phyloP scores from a whole-genome alignment of 148 eudicot species.

The Rhododendron simsii region DNA sequence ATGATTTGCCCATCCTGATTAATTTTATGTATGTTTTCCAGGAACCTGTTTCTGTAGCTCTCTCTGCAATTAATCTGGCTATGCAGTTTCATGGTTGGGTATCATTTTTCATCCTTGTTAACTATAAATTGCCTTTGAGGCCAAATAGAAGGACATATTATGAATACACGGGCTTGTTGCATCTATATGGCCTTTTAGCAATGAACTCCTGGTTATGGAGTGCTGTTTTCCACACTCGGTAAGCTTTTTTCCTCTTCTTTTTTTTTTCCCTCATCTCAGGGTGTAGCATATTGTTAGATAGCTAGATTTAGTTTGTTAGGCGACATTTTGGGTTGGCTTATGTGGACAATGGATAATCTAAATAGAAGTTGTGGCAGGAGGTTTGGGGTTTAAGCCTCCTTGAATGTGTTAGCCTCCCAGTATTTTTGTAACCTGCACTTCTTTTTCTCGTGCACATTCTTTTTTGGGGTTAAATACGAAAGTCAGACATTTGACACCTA shows the following conservation, averaged over 20 bases:
- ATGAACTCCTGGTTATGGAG: conserved; percentile 94
- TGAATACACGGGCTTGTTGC: conserved; percentile 82
- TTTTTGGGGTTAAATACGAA: not conserved
- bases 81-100: conserved; percentile 97
- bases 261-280: not conserved
- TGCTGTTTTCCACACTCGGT: conserved; percentile 88
- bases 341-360: not conserved
- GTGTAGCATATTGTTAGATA: not conserved
- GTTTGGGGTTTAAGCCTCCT: not conserved
- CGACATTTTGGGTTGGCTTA: not conserved
- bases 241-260: conserved; percentile 18
- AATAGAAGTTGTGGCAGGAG: not conserved
- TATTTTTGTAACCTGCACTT: not conserved
- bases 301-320: not conserved
- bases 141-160: conserved; percentile 57
- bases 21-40: conserved; percentile 15
- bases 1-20: not conserved
- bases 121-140: conserved; percentile 72
- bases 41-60: conserved; percentile 96
- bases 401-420: not conserved
- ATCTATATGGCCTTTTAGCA: conserved; percentile 73
- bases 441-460: not conserved
- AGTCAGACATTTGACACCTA: not conserved
- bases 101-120: conserved; percentile 83
- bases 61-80: conserved; percentile 87